Base-by-base conservation (phyloP, 2,329 filamentous ascomycete genomes). In the Daldinia sp. region DNA sequence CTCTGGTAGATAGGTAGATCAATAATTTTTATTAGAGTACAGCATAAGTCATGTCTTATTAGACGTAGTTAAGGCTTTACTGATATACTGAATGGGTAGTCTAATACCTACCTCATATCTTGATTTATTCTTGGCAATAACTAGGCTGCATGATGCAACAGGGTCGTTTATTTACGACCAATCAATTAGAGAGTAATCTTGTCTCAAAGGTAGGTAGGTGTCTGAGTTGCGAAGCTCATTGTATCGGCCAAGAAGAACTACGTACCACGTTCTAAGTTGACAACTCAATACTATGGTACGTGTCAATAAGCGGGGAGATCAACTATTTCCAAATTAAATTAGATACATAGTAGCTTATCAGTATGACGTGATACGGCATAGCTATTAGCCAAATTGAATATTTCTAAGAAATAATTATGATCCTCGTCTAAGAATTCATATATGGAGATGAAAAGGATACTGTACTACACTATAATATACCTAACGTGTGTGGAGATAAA, bases 191-290 rank as follows among this genome's bases (percentile, higher is more conserved):
- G 15, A 21, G 41, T 27, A 25, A 30, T 10, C 19, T 61, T 51
- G 64, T 66, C 53, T 64, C 58, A 58, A 53, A 50, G 9, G n/a
- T n/a, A n/a, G n/a, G n/a, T n/a, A n/a, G n/a, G 10, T 61, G 60
- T 66, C 37, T 63, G 56, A 54, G 25, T 43, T 41, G 10, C 29
- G 43, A 25, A 50, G 13, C 29, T 23, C 19, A 37, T 17, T 13
- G 58, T 48, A 25, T 39, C 23, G 27, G 51, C 54, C 45, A 58
- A 58, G 43, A 50, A 30, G 32, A 13, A 10, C 3, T 27, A 2
- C 32, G n/a, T 39, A n/a, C n/a, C n/a, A n/a, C 17, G 32, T 53
- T 21, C 9, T 27, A 6, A 10, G 17, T 37, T 29, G 34, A 30
- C 6, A 21, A 32, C 34, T 53, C 23, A n/a, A 27, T 23, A 21